Evolutionary conservation across 164 flowering plant species (phyloP).

Genomic region (Pachysandra terminalis): DNA sequence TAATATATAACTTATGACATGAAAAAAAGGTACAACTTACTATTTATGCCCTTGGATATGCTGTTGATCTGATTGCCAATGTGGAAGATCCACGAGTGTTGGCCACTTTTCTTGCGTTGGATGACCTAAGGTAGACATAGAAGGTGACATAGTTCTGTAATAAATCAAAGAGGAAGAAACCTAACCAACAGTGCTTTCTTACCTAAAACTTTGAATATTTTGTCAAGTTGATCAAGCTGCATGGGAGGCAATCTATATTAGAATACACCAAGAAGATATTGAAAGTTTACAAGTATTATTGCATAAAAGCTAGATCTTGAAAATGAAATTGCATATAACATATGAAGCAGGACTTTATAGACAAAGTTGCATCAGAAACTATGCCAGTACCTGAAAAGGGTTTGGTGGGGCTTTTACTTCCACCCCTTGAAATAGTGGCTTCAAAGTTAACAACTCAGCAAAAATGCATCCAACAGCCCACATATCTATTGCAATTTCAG

Average conservation of each 20-base stretch:
- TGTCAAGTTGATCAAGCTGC: conserved; percentile 98
- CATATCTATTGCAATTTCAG: conserved; percentile 55
- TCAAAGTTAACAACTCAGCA: conserved; percentile 93
- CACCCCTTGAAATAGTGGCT: conserved; percentile 97
- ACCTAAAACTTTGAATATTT: conserved; percentile 95
- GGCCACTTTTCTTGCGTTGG: conserved; percentile 98
- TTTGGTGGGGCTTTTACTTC: conserved; percentile 88
- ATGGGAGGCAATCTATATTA: conserved; percentile 20
- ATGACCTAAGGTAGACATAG: conserved; percentile 52
- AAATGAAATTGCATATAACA: background rate
- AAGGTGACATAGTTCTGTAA: conserved; percentile 1
- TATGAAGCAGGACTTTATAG: background rate
- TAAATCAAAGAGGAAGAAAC: conserved; percentile 5
- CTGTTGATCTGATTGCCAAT: conserved; percentile 80
- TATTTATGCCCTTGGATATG: conserved; percentile 88
- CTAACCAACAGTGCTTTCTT: conserved; percentile 15
- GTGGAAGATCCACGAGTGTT: conserved; percentile 79
- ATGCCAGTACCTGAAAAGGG: conserved; percentile 75
- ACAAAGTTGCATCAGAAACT: background rate
- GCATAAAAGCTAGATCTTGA: background rate
- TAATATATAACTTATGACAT: background rate
- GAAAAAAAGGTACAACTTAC: conserved; percentile 32
- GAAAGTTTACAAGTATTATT: background rate
- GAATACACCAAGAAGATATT: conserved; percentile 1
- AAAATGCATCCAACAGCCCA: conserved; percentile 99